These are phyloP conservation scores for Floccularia luteovirens DNA, from an alignment of 768 basidiomycete genomes.

Conservation along the genomic window DNA sequence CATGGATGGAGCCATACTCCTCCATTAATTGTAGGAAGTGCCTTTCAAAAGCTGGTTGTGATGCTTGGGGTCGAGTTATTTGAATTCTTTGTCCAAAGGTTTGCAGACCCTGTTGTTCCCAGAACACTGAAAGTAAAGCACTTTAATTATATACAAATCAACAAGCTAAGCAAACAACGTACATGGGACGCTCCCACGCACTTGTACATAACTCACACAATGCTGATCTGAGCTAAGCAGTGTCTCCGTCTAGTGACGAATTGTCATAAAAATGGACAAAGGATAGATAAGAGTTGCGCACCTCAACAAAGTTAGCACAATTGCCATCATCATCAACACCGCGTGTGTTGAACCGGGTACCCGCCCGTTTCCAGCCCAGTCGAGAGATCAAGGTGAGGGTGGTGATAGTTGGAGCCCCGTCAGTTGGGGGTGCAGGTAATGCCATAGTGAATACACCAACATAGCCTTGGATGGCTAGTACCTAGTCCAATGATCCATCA, in stretches of 20 bases:
- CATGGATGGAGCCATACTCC: constrained; percentile 80
- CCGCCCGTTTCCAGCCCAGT: constrained; percentile 91
- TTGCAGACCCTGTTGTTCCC: constrained; percentile 96
- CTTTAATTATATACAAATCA: constrained; percentile 8
- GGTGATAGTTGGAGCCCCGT: constrained; percentile 64
- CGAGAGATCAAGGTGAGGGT: constrained; percentile 81
- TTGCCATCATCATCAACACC: constrained; percentile 95
- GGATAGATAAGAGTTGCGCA: constrained; percentile 18
- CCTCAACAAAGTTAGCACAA: constrained; percentile 96
- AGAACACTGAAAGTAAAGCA: constrained; percentile 70
- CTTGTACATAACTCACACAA: constrained; percentile 88
- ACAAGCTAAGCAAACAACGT: constrained; percentile 27
- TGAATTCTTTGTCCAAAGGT: constrained; percentile 94
- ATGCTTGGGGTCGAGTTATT: constrained; percentile 91
- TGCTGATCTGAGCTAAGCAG: constrained; percentile 82
- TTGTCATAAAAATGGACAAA: constrained; percentile 6
- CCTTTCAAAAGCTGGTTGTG: constrained; percentile 94
- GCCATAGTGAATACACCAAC: constrained; percentile 79
- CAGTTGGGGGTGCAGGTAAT: constrained; percentile 65
- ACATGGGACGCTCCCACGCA: constrained; percentile 94
- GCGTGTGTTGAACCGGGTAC: constrained; percentile 94
- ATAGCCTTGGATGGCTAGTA: constrained; percentile 92
- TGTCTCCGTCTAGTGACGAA: constrained; percentile 68
- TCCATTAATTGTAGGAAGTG: constrained; percentile 85
- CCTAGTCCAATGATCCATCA: constrained; percentile 28